Evolutionary conservation across 345 rosid species (phyloP), one percentile per base, ranked within the genome.

Genomic region (Acer campestre): DNA sequence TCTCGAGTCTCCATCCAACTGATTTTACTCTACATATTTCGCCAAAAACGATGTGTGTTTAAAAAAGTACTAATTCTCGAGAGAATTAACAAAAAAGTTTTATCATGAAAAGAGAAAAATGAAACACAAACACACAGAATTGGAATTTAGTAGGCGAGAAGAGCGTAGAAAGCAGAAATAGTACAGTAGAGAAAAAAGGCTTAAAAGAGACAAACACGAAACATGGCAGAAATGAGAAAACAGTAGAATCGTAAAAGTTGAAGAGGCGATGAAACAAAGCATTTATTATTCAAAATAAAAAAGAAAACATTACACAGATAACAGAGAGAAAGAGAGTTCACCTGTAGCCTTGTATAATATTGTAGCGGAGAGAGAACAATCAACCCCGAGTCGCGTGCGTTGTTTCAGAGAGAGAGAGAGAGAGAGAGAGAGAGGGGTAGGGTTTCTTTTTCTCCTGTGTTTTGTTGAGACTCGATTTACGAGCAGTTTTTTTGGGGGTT

Each of bases 221-320:
- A 69, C 38, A 35, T 35, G 82, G 69, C 70, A 70, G 79, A 87
- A 78, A 81, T 82, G 83, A 82, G 83, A 70, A 80, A 85, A 63
- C 82, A 81, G 23, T 61, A 61, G 77, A 73, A 80, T 77, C 84
- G 61, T 31, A 61, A 77, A 75, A 70, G 68, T 46, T 9, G 73
- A 61, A 58, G 69, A 17, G 29, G 29, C 62, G 68, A 78, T 68
- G 77, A 22, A 55, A 55, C 35, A 1, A 10, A 35, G 72, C 73
- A 68, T 76, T 67, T 68, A 76, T 56, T 31, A 23, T 61, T 31
- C 8, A 76, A 70, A 42, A 2, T 9, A 29, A 13, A 71, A n/a
- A 29, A 13, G 58, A n/a, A 20, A 40, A 59, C 63, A 59, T n/a
- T 53, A 53, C 58, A 53, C 58, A 38, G 17, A 40, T 4, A 38